These are phyloP conservation scores for Spatholobus suberectus DNA, from an alignment of 306 rosid species.

Conservation along the genomic window DNA sequence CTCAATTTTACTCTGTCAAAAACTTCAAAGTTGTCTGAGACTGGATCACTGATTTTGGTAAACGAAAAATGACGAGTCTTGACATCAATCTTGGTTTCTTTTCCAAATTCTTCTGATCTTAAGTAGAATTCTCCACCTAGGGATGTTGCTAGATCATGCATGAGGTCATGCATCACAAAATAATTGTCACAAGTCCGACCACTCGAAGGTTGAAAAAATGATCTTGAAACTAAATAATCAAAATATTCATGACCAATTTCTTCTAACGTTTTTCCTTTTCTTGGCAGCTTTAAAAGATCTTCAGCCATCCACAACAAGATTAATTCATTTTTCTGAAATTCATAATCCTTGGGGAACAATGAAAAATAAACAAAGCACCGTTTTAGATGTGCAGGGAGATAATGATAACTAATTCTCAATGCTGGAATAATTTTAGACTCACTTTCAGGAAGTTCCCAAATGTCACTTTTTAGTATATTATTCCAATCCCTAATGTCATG, in stretches of 20 bases:
- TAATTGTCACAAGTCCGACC: too few relatives aligned
- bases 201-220: neutral
- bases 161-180: constrained; percentile 6
- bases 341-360: neutral
- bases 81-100: neutral
- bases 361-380: too few relatives aligned
- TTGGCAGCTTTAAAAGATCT: neutral
- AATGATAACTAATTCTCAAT: too few relatives aligned
- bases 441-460: neutral
- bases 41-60: neutral
- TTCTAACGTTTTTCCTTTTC: neutral
- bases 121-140: neutral
- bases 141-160: too few relatives aligned
- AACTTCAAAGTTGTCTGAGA: neutral
- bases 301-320: neutral
- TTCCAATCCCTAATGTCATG: neutral
- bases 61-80: neutral
- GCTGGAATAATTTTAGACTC: too few relatives aligned
- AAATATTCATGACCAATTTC: neutral
- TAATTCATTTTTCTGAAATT: neutral
- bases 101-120: neutral
- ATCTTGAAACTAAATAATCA: neutral
- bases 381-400: too few relatives aligned
- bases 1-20: too few relatives aligned
- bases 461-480: neutral